Percentiles rank a stretch among this genome's conserved stretches.
phyloP scores from a whole-genome alignment of 192 early-diverging fungal genomes.

The Coemansia sp. region DNA sequence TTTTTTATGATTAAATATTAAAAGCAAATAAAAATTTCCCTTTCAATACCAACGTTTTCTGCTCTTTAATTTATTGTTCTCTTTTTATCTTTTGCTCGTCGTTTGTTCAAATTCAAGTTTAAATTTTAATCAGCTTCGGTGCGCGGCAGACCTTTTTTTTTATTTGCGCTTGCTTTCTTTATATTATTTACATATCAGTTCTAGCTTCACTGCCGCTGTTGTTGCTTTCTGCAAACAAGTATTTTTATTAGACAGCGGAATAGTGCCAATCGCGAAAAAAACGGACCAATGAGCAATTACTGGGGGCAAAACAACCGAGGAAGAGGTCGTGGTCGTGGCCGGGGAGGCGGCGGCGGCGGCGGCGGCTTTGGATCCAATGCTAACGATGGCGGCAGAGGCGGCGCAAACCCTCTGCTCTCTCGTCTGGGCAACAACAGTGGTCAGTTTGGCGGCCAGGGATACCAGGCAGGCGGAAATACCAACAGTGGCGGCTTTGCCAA shows the following conservation, averaged over 20 bases:
- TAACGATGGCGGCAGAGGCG: neutral
- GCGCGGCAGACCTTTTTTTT: neutral
- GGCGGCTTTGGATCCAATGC: conserved; percentile 5
- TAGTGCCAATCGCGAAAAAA: neutral
- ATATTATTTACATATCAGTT: too few species aligned
- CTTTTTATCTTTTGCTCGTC: neutral
- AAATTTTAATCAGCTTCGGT: too few species aligned
- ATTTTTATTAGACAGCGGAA: neutral
- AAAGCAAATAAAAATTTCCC: conserved; percentile 1
- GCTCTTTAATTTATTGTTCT: neutral
- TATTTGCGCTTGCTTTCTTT: neutral
- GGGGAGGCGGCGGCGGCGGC: conserved; percentile 27
- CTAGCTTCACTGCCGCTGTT: too few species aligned
- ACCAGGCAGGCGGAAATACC: neutral
- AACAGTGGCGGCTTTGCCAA: neutral
- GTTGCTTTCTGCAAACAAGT: neutral
- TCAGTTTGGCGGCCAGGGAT: neutral
- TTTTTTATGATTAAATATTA: neutral
- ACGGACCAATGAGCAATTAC: conserved; percentile 17
- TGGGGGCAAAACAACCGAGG: conserved; percentile 18
- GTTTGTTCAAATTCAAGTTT: neutral
- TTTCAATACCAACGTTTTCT: neutral
- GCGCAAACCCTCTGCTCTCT: conserved; percentile 34
- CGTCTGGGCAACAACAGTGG: conserved; percentile 19
- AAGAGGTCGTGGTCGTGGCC: conserved; percentile 39